Base-by-base conservation (phyloP, 257 asterid species). In the Cruciata laevipes region DNA sequence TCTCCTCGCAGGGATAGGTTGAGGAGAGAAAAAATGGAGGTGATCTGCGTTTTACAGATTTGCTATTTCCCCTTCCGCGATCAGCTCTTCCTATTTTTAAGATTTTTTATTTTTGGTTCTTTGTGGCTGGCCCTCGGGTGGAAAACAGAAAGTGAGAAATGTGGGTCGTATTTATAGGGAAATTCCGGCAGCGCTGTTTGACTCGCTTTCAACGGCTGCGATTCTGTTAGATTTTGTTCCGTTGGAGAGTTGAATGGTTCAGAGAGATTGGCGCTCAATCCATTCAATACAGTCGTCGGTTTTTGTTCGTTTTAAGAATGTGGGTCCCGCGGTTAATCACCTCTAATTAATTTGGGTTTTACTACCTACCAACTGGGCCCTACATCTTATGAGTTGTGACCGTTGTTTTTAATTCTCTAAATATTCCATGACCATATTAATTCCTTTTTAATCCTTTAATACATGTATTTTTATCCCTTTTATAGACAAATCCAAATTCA, bases 11-110 rank as follows among this genome's bases (percentile, higher is more conserved):
- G 3, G 51, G 47, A 61, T 62, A 5, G 4, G 17, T 16, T 2
- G 25, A 62, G 66, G 66, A 62, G 66, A 62, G 66, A 44, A 27
- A 35, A 38, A 66, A 27, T 49, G 61, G 61, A 51, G 70, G 67
- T 31, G 60, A 56, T 37, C 55, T 62, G 49, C 12, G 33, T 24
- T 33, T 14, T 11, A 20, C 18, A 30, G n/a, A 13, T 11, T 14
- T 62, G 52, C 64, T 35, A 10, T 21, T 63, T 47, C 12, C 49
- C 57, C 58, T 66, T 40, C 68, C 52, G 74, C 68, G 65, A 33
- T 13, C 57, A 42, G 69, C 0, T 25, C 30, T 24, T 5, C 4
- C 9, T 6, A 42, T 66, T n/a, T 21, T 30, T n/a, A 0, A 16
- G n/a, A 13, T 13, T 6, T 67, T 25, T 38, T 42, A 42, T 55